A percentile compares a stretch with the other conserved stretches of the same genome.
Conservation (phyloP, 768 basidiomycete species). For the Termitomyces sp. region DNA sequence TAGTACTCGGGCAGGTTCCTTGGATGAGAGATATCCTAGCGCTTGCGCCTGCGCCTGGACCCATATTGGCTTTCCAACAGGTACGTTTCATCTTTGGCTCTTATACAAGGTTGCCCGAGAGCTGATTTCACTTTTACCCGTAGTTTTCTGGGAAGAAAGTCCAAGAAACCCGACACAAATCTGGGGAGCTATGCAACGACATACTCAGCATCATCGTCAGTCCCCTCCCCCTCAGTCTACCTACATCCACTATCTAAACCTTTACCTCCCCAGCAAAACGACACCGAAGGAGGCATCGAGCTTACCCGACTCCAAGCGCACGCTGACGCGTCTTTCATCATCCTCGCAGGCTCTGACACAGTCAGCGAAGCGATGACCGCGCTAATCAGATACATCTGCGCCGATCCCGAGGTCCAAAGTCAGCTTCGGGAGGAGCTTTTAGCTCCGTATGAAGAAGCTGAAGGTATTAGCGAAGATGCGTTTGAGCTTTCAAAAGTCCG, state of each 20-base stretch:
- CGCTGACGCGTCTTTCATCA: conserved; percentile 19
- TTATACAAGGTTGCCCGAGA: not conserved
- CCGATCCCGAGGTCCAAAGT: conserved; percentile 1
- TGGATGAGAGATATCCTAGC: conserved; percentile 18
- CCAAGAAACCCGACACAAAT: conserved; percentile 10
- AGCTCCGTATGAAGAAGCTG: conserved; percentile 6
- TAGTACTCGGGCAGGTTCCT: conserved; percentile 21
- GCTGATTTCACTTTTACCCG: not conserved
- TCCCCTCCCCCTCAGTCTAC: not conserved
- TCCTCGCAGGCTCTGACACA: conserved; percentile 21
- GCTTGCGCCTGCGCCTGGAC: conserved; percentile 15
- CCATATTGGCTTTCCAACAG: conserved; percentile 17
- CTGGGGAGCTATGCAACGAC: conserved; percentile 7
- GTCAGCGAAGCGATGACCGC: conserved; percentile 13
- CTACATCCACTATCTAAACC: not conserved
- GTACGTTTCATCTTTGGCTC: not conserved
- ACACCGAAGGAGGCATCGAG: not conserved
- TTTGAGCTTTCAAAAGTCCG: conserved; percentile 1
- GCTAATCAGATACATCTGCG: conserved; percentile 14
- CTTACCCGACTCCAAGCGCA: conserved; percentile 13
- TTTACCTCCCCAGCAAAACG: conserved; percentile 13
- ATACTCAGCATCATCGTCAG: conserved; percentile 21
- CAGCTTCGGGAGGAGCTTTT: conserved; percentile 3
- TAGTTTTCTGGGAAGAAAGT: conserved; percentile 17
- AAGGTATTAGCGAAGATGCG: conserved; percentile 8